Evolutionary conservation across 768 basidiomycete species (phyloP).

Genomic region (Nidularia sp.): DNA sequence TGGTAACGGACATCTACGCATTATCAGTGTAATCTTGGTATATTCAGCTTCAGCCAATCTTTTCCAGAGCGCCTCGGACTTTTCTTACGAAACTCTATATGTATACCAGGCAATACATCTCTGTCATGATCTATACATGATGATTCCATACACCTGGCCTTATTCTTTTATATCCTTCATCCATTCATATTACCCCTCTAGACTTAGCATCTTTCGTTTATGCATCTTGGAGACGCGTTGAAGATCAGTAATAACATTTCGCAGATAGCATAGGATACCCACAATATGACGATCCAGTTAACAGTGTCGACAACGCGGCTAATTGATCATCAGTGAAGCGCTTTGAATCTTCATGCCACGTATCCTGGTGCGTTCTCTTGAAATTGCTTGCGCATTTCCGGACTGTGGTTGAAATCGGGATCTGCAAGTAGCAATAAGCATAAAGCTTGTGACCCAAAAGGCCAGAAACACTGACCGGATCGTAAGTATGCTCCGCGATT

Average conservation of each 20-base stretch:
- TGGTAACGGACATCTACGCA: neutral
- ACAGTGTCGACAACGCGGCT: slow-evolving; percentile 72
- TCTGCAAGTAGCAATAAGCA: slow-evolving; percentile 26
- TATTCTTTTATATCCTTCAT: too few relatives aligned
- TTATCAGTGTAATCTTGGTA: neutral
- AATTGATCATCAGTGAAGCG: slow-evolving; percentile 86
- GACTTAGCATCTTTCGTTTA: slow-evolving; percentile 3
- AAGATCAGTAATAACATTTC: neutral
- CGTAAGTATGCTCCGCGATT: slow-evolving; percentile 79
- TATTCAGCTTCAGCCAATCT: neutral
- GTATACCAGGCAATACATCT: neutral
- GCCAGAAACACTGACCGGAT: slow-evolving; percentile 51
- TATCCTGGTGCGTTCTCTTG: slow-evolving; percentile 82
- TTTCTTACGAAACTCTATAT: neutral
- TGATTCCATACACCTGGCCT: too few relatives aligned
- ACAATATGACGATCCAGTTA: slow-evolving; percentile 87
- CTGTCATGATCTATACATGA: too few relatives aligned
- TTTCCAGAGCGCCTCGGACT: neutral
- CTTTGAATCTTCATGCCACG: slow-evolving; percentile 86
- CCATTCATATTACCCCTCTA: too few relatives aligned
- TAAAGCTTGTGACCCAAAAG: slow-evolving; percentile 7
- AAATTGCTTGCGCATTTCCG: slow-evolving; percentile 77
- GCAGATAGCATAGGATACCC: slow-evolving; percentile 15
- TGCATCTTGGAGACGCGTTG: slow-evolving; percentile 14
- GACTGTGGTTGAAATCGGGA: slow-evolving; percentile 83